These are phyloP conservation scores for Cryptococcus deneoformans DNA, from an alignment of 1,284 basidiomycete genomes.

Conservation along the genomic window DNA sequence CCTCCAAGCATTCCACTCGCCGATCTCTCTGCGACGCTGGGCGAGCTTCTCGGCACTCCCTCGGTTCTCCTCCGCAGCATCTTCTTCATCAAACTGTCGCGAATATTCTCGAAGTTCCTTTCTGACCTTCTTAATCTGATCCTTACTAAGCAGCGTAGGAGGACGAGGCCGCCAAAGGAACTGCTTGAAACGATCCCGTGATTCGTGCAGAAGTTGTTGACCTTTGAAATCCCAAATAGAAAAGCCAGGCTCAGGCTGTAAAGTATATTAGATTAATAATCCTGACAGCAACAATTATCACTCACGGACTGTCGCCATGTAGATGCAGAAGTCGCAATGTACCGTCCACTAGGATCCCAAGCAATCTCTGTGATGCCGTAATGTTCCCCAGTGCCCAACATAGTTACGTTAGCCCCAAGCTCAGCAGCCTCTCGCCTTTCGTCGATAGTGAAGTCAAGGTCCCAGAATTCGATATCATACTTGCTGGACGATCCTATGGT, in stretches of 20 bases:
- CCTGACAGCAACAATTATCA: constrained; percentile 12
- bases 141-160: constrained; percentile 78
- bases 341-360: constrained; percentile 97
- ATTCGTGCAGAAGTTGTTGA: constrained; percentile 81
- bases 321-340: constrained; percentile 88
- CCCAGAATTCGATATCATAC: constrained; percentile 99
- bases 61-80: constrained; percentile 91
- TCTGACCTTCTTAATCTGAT: constrained; percentile 76
- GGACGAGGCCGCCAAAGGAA: constrained; percentile 98
- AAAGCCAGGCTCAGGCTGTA: constrained; percentile 91
- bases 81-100: constrained; percentile 92
- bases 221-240: constrained; percentile 98
- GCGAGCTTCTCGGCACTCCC: constrained; percentile 92
- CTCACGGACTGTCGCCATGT: constrained; percentile 91
- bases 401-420: constrained; percentile 83
- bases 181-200: constrained; percentile 96
- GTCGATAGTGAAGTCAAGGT: constrained; percentile 85
- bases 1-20: constrained; percentile 98
- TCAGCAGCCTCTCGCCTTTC: constrained; percentile 64
- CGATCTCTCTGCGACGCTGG: constrained; percentile 86
- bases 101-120: constrained; percentile 92
- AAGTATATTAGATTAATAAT: neutral
- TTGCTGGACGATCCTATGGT: constrained; percentile 94
- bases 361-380: constrained; percentile 98
- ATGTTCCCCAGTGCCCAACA: constrained; percentile 83